Conservation (phyloP, 1,139 yeast genomes). For the Scheffersomyces illinoinensis region DNA sequence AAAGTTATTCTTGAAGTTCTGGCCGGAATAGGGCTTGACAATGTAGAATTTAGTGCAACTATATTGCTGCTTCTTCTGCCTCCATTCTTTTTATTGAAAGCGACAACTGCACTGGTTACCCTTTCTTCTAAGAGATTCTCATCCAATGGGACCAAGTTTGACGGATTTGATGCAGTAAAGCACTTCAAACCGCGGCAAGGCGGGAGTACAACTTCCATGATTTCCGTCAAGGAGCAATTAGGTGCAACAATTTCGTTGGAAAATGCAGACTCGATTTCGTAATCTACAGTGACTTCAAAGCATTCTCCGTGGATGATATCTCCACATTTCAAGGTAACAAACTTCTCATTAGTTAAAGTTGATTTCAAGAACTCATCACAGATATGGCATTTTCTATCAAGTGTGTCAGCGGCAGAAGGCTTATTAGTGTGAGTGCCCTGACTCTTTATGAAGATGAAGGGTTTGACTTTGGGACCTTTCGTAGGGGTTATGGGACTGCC, state of each 20-base stretch:
- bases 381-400: slow-evolving; percentile 28
- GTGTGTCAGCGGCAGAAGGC: not conserved
- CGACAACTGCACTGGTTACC: not conserved
- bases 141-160: not conserved
- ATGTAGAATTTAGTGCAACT: slow-evolving; percentile 11
- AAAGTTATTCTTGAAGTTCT: not conserved
- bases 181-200: slow-evolving; percentile 1
- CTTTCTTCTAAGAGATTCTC: not conserved
- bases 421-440: slow-evolving; percentile 4
- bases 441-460: slow-evolving; percentile 23
- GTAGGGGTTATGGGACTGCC: not conserved
- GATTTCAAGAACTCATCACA: slow-evolving; percentile 37
- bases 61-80: slow-evolving; percentile 1
- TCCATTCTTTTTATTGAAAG: not conserved
- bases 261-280: slow-evolving; percentile 11
- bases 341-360: slow-evolving; percentile 32
- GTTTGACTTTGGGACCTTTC: slow-evolving; percentile 29
- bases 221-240: not conserved
- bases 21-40: not conserved
- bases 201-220: not conserved
- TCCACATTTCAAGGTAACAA: slow-evolving; percentile 38
- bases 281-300: slow-evolving; percentile 21
- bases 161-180: not conserved
- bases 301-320: slow-evolving; percentile 43
- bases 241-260: not conserved